Evolutionary conservation across 1,284 basidiomycete genomes (phyloP).

Genomic region (Coriolopsis trogii): DNA sequence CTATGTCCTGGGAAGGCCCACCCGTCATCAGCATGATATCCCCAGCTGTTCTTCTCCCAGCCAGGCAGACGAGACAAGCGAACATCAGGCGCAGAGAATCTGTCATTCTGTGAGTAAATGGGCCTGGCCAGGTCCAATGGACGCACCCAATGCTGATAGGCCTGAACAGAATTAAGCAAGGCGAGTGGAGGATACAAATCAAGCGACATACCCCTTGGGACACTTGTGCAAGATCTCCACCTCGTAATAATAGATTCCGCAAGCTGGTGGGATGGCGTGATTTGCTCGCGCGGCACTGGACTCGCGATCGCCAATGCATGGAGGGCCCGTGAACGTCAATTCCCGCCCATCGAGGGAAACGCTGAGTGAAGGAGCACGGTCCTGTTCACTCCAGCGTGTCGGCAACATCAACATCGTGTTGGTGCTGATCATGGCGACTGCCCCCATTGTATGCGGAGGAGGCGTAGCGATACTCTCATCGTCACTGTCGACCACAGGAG

Average conservation of each 20-base stretch:
- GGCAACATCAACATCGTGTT: conserved; percentile 64
- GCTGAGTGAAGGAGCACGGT: conserved; percentile 58
- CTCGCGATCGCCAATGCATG: conserved; percentile 70
- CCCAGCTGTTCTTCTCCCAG: conserved; percentile 91
- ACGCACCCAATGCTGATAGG: conserved; percentile 78
- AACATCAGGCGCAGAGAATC: conserved; percentile 53
- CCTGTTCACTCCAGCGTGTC: conserved; percentile 76
- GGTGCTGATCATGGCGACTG: conserved; percentile 30
- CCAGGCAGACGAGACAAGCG: conserved; percentile 81
- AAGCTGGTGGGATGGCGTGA: conserved; percentile 75
- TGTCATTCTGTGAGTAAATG: conserved; percentile 24
- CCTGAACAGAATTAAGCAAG: conserved; percentile 40
- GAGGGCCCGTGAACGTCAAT: conserved; percentile 63
- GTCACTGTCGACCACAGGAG: conserved; percentile 56
- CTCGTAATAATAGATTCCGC: conserved; percentile 92
- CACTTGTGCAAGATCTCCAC: conserved; percentile 80
- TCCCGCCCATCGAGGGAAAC: conserved; percentile 74
- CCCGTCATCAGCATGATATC: conserved; percentile 94
- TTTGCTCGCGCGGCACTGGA: conserved; percentile 80
- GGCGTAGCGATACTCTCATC: conserved; percentile 61
- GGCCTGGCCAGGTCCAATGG: not conserved
- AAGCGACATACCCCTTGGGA: conserved; percentile 69
- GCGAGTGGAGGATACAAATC: conserved; percentile 8
- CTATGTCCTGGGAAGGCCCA: conserved; percentile 76
- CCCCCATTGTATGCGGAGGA: conserved; percentile 31